Percentiles rank a stretch among this genome's conserved stretches.
Conservation (phyloP, 106 monocot species). For the Chionographis japonica region DNA sequence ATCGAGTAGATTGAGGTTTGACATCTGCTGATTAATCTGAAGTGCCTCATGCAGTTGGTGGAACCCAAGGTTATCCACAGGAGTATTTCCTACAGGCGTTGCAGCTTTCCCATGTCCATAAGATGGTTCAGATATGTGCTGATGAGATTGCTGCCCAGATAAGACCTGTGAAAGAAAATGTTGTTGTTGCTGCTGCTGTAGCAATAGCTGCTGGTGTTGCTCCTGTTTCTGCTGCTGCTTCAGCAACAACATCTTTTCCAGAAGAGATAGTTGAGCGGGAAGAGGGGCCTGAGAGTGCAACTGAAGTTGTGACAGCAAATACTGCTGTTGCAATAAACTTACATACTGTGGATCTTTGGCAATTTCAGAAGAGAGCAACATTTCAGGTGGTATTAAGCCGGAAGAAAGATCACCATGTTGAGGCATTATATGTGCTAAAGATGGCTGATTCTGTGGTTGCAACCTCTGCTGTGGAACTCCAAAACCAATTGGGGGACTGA, state of each 20-base stretch:
- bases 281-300: slow-evolving; percentile 43
- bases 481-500: slow-evolving; percentile 32
- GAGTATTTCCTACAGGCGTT: slow-evolving; percentile 19
- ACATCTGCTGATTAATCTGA: slow-evolving; percentile 31
- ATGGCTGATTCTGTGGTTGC: slow-evolving; percentile 31
- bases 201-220: slow-evolving; percentile 31
- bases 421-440: slow-evolving; percentile 30
- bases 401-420: slow-evolving; percentile 35
- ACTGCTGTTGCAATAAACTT: slow-evolving; percentile 69
- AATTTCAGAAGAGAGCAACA: slow-evolving; percentile 48
- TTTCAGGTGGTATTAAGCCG: slow-evolving; percentile 38
- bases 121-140: slow-evolving; percentile 33
- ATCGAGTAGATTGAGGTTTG: slow-evolving; percentile 16
- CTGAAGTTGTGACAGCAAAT: slow-evolving; percentile 65
- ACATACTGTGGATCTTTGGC: slow-evolving; percentile 64
- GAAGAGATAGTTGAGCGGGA: slow-evolving; percentile 39
- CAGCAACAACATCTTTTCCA: slow-evolving; percentile 61
- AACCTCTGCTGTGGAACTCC: slow-evolving; percentile 42
- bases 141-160: slow-evolving; percentile 40
- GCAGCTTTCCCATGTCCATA: slow-evolving; percentile 29
- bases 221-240: slow-evolving; percentile 58
- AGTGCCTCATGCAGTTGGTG: slow-evolving; percentile 34
- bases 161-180: slow-evolving; percentile 59
- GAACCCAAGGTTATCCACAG: slow-evolving; percentile 20
- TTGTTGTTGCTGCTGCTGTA: no score